These are phyloP conservation scores for Ceratocystis variospora DNA, from an alignment of 2,329 filamentous ascomycete genomes.

Conservation along the genomic window DNA sequence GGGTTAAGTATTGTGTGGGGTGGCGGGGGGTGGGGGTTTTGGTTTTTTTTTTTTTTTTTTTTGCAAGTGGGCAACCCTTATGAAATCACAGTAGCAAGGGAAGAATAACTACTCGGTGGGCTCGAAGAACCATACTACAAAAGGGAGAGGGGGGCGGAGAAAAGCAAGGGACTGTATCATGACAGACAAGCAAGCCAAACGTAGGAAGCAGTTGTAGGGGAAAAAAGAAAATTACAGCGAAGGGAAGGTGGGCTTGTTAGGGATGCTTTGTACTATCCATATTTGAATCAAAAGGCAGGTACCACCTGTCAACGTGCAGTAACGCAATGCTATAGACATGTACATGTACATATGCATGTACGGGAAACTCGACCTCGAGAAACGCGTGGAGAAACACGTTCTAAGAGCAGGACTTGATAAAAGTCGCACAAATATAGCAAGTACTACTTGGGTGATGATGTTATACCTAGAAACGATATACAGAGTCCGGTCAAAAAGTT, in stretches of 20 bases:
- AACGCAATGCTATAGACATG: background rate
- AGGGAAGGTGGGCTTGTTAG: background rate
- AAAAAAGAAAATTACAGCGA: background rate
- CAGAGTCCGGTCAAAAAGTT: background rate
- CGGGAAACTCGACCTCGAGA: background rate
- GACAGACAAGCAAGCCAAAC: background rate
- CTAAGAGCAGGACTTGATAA: background rate
- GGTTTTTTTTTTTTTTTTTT: too few species aligned
- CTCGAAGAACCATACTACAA: background rate
- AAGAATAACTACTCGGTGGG: background rate
- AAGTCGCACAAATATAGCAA: background rate
- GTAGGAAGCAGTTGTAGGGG: background rate
- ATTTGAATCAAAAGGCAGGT: slow-evolving; percentile 2
- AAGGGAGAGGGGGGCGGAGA: background rate
- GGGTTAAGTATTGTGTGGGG: too few species aligned
- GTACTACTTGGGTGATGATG: background rate
- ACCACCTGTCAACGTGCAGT: slow-evolving; percentile 1
- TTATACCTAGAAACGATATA: background rate
- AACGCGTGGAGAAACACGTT: background rate
- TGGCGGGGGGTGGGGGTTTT: too few species aligned
- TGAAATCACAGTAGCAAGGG: background rate
- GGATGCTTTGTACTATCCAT: background rate
- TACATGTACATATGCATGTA: background rate
- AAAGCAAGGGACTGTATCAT: background rate
- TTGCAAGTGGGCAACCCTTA: too few species aligned